These are phyloP conservation scores for Cadophora sp. DNA, from an alignment of 2,329 filamentous ascomycete species.

Conservation along the genomic window DNA sequence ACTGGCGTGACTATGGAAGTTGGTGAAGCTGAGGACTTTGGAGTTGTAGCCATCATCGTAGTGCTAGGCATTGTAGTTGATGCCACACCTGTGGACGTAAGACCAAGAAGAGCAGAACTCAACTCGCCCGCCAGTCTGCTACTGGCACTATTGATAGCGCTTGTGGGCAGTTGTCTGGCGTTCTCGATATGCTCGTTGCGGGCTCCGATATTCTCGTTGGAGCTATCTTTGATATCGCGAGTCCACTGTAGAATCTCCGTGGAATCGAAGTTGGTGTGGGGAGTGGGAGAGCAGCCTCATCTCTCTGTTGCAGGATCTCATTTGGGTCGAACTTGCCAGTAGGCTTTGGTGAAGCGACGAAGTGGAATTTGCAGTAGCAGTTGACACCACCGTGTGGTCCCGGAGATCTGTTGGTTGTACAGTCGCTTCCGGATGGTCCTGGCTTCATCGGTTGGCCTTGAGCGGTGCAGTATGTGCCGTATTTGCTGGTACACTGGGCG, in stretches of 20 bases:
- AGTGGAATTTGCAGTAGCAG: constrained; percentile 15
- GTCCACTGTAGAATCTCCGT: background rate
- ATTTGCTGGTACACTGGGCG: background rate
- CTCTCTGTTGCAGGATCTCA: constrained; percentile 4
- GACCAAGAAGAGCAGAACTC: background rate
- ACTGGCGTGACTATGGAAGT: background rate
- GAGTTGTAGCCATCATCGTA: background rate
- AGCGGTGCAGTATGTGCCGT: background rate
- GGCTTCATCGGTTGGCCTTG: background rate
- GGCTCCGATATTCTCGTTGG: background rate
- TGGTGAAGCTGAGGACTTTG: background rate
- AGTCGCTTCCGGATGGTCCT: constrained; percentile 3
- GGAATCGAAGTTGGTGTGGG: background rate
- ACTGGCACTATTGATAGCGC: background rate
- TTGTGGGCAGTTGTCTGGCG: background rate
- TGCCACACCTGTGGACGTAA: background rate
- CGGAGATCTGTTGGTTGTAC: background rate
- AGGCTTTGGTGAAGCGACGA: background rate
- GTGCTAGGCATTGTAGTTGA: background rate
- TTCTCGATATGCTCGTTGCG: background rate
- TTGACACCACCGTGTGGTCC: background rate
- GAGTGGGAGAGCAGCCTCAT: background rate
- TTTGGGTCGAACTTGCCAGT: constrained; percentile 1
- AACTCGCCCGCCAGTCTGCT: background rate
- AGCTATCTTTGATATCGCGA: background rate